Conservation (phyloP, 352 stramenopile species). For the Hyphochytrium catenoides region DNA sequence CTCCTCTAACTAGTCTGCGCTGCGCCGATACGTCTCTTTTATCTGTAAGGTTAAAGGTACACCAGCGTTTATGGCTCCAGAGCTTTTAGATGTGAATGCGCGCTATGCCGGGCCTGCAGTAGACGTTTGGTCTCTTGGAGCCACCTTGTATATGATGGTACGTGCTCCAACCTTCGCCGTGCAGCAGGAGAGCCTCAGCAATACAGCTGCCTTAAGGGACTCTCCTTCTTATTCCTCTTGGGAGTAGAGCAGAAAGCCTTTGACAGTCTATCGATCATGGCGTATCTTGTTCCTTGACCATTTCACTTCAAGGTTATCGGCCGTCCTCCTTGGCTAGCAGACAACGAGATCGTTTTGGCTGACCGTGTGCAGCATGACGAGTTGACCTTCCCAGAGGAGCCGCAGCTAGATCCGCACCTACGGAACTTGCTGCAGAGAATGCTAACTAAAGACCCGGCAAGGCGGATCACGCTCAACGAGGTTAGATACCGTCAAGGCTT, state of each 20-base stretch:
- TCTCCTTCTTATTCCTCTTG: too few relatives aligned
- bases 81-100: conserved; percentile 70
- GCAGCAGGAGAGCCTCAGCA: too few relatives aligned
- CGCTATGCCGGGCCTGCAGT: conserved; percentile 53
- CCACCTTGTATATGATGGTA: conserved; percentile 75
- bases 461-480: conserved; percentile 45
- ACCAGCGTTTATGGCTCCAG: conserved; percentile 70
- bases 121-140: conserved; percentile 65
- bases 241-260: too few relatives aligned
- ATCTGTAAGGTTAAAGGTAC: not conserved
- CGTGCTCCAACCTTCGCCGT: not conserved
- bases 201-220: too few relatives aligned
- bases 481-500: too few relatives aligned
- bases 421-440: conserved; percentile 72
- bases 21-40: too few relatives aligned
- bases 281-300: conserved; percentile 4
- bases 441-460: conserved; percentile 56
- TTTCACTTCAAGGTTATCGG: conserved; percentile 25
- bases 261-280: conserved; percentile 4
- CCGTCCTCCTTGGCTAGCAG: conserved; percentile 60
- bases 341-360: conserved; percentile 62
- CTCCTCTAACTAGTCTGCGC: too few relatives aligned
- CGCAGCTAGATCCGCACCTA: conserved; percentile 49
- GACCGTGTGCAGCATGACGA: conserved; percentile 62
- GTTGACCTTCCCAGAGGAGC: conserved; percentile 42